Evolutionary conservation across 192 early-diverging fungal species (phyloP), one percentile per base, ranked within the genome.

Genomic region (Oehlia diaphana): DNA sequence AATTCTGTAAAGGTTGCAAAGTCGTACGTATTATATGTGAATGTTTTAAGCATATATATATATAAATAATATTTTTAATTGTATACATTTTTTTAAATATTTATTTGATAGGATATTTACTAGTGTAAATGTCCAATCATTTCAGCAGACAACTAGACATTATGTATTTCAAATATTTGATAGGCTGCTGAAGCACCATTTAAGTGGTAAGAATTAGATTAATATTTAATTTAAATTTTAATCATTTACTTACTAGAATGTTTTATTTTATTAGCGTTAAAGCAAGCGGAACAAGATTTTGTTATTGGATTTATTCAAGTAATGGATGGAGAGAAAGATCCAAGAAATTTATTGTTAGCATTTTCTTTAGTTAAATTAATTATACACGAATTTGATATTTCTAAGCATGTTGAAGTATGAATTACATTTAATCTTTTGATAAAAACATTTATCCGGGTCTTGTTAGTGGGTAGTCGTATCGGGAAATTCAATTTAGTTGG

Each of bases 301-400:
- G 87, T 97, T 13, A 86, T 87, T 74, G 96, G 94, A 35, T 98
- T 95, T 83, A 93, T 94, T 28, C 91, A 95, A 81, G 82, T 87
- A 26, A 88, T 99, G 86, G 98, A 99, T 84, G 96, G 96, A 33
- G 98, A 99, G 84, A 99, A 99, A 88, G 98, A 99, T 83, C 98
- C 98, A 16, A 86, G 98, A 39, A 96, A 99, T 81, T 86, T 99
- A 47, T 87, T 98, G 80, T 83, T 95, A 37, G 94, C 92, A 2
- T 99, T 99, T 84, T 85, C 91, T 47, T 86, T 94, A 2, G 86
- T 96, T 53, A 89, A 89, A 63, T 83, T 73, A 35, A 93, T 99
- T 65, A 90, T 92, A 8, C 73, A 80, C 7, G 82, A 93, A 71
- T 93, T 98, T 68, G 94, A 98, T 79, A 93, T 95, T 63, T 87